Conservation (phyloP, 176 grass and related monocot genomes). For the Cenchrus purpureus region DNA sequence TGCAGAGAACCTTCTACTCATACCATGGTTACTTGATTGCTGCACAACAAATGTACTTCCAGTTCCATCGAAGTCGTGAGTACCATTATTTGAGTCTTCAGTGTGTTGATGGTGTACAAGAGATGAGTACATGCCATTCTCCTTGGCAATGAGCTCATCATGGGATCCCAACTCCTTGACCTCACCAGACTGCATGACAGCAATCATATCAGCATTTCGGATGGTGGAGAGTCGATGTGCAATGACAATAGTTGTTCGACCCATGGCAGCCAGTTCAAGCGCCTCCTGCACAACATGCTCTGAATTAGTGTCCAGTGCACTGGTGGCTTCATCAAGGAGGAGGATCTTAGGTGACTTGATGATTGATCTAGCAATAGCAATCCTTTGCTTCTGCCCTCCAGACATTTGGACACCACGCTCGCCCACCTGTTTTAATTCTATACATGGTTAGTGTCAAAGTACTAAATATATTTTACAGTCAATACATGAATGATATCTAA, state of each 20-base stretch:
- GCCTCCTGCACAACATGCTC: slow-evolving; percentile 85
- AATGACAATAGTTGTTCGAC: slow-evolving; percentile 78
- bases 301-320: slow-evolving; percentile 86
- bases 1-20: slow-evolving; percentile 69
- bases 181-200: slow-evolving; percentile 76
- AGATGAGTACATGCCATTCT: slow-evolving; percentile 73
- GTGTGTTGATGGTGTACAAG: slow-evolving; percentile 78
- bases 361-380: slow-evolving; percentile 90
- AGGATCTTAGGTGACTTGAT: slow-evolving; percentile 92
- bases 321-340: slow-evolving; percentile 90
- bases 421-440: slow-evolving; percentile 58
- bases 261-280: slow-evolving; percentile 74
- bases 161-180: slow-evolving; percentile 86
- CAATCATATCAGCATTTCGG: slow-evolving; percentile 74
- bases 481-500: neutral
- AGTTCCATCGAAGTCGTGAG: slow-evolving; percentile 27
- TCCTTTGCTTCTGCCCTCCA: slow-evolving; percentile 94
- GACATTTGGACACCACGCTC: slow-evolving; percentile 94
- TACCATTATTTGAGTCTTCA: slow-evolving; percentile 36
- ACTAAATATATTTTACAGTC: neutral
- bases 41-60: slow-evolving; percentile 29
- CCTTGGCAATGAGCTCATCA: slow-evolving; percentile 69
- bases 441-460: slow-evolving; percentile 16
- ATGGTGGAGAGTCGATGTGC: slow-evolving; percentile 92
- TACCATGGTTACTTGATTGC: slow-evolving; percentile 64